Conservation (phyloP, 2,329 filamentous ascomycete genomes). For the Fusarium sp. region DNA sequence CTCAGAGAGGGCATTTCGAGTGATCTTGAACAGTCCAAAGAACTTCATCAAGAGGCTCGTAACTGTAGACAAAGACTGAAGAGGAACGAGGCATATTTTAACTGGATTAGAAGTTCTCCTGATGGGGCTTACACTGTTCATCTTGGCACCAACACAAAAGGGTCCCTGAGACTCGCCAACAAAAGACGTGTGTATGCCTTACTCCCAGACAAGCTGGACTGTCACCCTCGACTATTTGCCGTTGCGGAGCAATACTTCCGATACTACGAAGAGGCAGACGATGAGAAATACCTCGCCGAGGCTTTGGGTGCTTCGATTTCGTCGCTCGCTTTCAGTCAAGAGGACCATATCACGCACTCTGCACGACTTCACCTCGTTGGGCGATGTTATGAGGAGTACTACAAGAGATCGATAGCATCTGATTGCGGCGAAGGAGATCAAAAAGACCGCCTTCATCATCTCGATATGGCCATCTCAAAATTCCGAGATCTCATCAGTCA, state of each 20-base stretch:
- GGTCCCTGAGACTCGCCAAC: accelerated
- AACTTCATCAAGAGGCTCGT: background rate
- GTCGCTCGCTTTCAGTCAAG: background rate
- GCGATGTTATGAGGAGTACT: background rate
- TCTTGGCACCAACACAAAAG: background rate
- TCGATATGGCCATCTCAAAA: background rate
- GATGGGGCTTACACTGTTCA: background rate
- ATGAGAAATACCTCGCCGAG: background rate
- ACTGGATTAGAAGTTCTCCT: accelerated
- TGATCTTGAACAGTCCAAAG: background rate
- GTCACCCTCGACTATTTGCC: background rate
- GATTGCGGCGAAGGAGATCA: accelerated
- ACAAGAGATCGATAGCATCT: background rate
- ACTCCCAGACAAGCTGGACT: background rate
- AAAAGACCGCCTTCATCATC: accelerated
- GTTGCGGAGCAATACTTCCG: background rate
- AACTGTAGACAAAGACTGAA: accelerated
- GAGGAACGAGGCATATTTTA: background rate
- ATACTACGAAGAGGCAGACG: accelerated
- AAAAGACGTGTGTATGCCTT: background rate
- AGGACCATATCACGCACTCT: accelerated
- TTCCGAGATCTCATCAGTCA: background rate
- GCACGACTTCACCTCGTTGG: background rate
- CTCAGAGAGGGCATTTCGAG: accelerated
- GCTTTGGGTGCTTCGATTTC: background rate